Evolutionary conservation across 805 yeast genomes (phyloP), one percentile per base, ranked within the genome.

Genomic region (Yarrowia hollandica): DNA sequence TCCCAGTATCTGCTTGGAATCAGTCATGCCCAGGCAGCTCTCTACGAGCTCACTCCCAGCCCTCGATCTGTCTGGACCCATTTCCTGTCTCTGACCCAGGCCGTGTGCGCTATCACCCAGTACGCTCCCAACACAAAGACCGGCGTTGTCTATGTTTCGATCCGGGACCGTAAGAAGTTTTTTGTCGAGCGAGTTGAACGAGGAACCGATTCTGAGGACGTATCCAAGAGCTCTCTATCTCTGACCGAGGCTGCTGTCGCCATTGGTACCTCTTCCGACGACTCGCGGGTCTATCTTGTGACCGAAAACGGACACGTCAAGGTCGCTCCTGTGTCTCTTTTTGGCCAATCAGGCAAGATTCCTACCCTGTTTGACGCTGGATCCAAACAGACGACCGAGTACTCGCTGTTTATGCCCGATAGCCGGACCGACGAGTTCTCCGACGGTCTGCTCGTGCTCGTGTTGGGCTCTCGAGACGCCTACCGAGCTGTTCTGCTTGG

Each of bases 61-160:
- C 74, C 75, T 8, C 70, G 66, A 37, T 65, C 69, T 12, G 56
- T 65, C 19, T 66, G 71, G 62, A 67, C 74, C 0, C 66, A 66
- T 38, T 64, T 73, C 8, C 65, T 72, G 4, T 64, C 75, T 2
- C 74, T 74, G 4, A 68, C 65, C 12, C 66, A 68, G 10, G 34
- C 39, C 4, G 61, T 71, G 14, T 64, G 71, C 1, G 67, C 71
- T 3, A 54, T 68, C 9, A n/a, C 55, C 26, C 35, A 44, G 52
- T 48, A 55, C 6, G 56, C 56, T 3, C 42, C 57, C 11, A 22
- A 34, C 15, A 50, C 59, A 9, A 56, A 44, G 30, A 34, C 25
- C 15, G 42, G 34, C 3, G 42, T 60, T 9, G 63, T 64, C 8
- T 70, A 64, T 22, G 63, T 61, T 55, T 71, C 67, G 8, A 64